Evolutionary conservation across 2,329 filamentous ascomycete species (phyloP), one percentile per base, ranked within the genome.

Genomic region (Sporothrix pallida): DNA sequence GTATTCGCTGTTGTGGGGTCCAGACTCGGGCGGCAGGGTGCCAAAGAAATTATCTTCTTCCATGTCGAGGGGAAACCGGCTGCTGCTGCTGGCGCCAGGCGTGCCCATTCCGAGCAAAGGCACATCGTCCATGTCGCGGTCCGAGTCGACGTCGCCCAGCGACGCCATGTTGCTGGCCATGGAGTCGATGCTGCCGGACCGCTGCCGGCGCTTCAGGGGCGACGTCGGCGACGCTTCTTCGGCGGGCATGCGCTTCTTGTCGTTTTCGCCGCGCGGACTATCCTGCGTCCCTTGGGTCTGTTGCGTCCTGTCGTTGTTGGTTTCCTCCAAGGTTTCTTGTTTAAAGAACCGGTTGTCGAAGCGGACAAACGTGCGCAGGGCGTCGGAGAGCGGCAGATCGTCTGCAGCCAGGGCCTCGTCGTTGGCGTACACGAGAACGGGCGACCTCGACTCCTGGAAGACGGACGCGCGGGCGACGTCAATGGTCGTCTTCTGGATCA

Each of bases 91-190:
- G 74, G 2, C n/a, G 52, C n/a, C 52, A 10, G 7, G 31, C 31
- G 31, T 37, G 31, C 31, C 31, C 52, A 23, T 44, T 37, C 31
- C n/a, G 3, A 74, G 10, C 1, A 73, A 42, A 9, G 73, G 75
- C 23, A 74, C 74, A n/a, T 77, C 73, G 17, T 72, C 70, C 73
- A 76, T 74, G 23, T 73, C 76, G 20, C 71, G 73, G n/a, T 84
- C 83, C 70, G 83, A 85, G 1, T 37, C 31, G 4, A 75, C 20
- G 20, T 78, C 78, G 0, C 77, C 78, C 3, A 83, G 72, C 0
- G 85, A 86, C 0, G 84, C 84, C 3, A 82, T 80, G 74, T 86
- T 86, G 12, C 82, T 86, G 9, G 83, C 82, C 81, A 87, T 83
- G 0, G 85, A 86, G 60, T 85, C 84, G 10, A 81, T 77, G 73